phyloP scores from a whole-genome alignment of 345 rosid species.

The Gossypium herbaceum region DNA sequence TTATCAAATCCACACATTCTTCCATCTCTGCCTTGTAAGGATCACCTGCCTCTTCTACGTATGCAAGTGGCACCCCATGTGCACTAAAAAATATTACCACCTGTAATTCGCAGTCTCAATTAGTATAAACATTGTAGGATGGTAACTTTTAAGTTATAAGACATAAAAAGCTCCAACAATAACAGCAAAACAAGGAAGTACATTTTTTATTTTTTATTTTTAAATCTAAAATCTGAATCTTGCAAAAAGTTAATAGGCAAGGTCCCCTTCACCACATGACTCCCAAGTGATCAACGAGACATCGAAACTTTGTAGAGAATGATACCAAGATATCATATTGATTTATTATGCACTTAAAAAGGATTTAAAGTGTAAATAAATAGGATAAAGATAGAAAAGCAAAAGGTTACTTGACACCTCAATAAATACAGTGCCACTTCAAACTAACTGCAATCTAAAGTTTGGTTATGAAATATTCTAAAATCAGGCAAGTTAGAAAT shows the following conservation, averaged over 20 bases:
- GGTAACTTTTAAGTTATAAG: background rate
- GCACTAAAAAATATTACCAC: constrained; percentile 98
- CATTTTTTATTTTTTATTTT: background rate
- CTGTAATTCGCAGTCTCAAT: constrained; percentile 41
- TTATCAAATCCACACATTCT: constrained; percentile 91
- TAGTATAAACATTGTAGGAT: constrained; percentile 6
- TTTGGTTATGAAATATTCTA: background rate
- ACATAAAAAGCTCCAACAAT: background rate
- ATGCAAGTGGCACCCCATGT: constrained; percentile 98
- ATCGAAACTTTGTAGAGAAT: background rate
- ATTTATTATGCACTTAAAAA: background rate
- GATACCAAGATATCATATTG: background rate
- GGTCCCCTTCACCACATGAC: background rate
- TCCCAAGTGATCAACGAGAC: background rate
- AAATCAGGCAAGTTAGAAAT: background rate
- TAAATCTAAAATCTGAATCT: background rate
- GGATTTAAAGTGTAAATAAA: background rate
- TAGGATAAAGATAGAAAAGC: background rate
- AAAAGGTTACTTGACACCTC: background rate
- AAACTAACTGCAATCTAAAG: constrained; percentile 1
- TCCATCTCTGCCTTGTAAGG: constrained; percentile 99
- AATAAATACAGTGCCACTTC: background rate
- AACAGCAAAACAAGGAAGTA: background rate
- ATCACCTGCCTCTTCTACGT: constrained; percentile 98
- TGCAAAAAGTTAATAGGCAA: background rate